phyloP scores from a whole-genome alignment of 306 rosid genomes.

The Trifolium dubium region DNA sequence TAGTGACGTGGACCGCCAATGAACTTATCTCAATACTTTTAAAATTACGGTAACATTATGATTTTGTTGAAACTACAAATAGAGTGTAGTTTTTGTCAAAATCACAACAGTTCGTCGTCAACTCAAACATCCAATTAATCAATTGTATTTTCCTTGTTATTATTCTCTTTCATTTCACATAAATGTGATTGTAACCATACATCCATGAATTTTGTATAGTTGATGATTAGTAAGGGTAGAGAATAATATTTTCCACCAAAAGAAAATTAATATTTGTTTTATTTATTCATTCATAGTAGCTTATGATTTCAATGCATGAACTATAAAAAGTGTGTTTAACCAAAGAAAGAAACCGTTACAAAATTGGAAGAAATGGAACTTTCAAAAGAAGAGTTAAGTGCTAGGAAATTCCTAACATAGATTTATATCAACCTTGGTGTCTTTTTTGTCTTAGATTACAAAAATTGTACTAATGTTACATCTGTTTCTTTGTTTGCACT shows the following conservation, averaged over 20 bases:
- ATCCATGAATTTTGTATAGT: slow-evolving; percentile 37
- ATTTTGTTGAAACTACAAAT: neutral
- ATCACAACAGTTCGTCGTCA: neutral
- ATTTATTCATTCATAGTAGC: slow-evolving; percentile 34
- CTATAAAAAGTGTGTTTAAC: slow-evolving; percentile 18
- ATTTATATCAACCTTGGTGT: slow-evolving; percentile 3
- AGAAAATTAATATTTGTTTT: slow-evolving; percentile 37
- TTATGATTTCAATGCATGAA: slow-evolving; percentile 28
- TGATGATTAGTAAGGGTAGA: slow-evolving; percentile 3
- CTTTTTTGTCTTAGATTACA: slow-evolving; percentile 32
- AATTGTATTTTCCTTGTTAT: neutral
- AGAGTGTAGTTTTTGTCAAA: neutral
- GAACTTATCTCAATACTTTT: slow-evolving; percentile 59
- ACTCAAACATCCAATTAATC: neutral
- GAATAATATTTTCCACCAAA: slow-evolving; percentile 37
- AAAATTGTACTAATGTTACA: slow-evolving; percentile 36
- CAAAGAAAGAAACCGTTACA: slow-evolving; percentile 28
- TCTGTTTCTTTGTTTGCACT: slow-evolving; percentile 1
- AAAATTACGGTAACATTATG: neutral
- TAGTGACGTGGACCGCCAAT: slow-evolving; percentile 85
- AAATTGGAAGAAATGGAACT: neutral
- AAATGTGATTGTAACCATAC: slow-evolving; percentile 11
- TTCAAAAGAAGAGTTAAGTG: neutral
- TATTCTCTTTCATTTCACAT: slow-evolving; percentile 17
- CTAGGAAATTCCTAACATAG: slow-evolving; percentile 25